phyloP scores from a whole-genome alignment of 2,329 filamentous ascomycete genomes.

The Microsporum audouinii region DNA sequence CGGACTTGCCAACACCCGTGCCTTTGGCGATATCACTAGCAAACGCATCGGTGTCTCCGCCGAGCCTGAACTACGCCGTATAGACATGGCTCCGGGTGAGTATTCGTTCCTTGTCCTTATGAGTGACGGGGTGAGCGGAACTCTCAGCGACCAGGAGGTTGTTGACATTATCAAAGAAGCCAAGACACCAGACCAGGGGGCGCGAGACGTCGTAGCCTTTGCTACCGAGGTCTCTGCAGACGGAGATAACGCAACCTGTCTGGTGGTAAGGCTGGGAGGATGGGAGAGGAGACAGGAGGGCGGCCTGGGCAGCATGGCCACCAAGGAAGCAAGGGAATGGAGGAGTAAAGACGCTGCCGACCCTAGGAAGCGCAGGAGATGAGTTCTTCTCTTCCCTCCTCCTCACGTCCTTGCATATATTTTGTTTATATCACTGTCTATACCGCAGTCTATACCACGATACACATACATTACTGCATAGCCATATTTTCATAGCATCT shows the following conservation, averaged over 20 bases:
- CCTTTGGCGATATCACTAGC: constrained; percentile 83
- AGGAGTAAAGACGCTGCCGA: constrained; percentile 69
- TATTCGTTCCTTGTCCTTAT: constrained; percentile 83
- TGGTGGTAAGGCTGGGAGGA: constrained; percentile 52
- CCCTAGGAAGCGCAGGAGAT: constrained; percentile 57
- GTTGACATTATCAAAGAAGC: constrained; percentile 94
- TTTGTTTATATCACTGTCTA: neutral
- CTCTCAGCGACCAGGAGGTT: constrained; percentile 82
- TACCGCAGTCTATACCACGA: neutral
- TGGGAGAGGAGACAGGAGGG: constrained; percentile 61
- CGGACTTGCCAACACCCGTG: constrained; percentile 82
- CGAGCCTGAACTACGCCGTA: constrained; percentile 73
- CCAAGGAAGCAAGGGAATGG: constrained; percentile 81
- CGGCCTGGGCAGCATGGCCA: constrained; percentile 76
- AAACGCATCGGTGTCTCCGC: constrained; percentile 92
- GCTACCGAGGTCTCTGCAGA: constrained; percentile 69
- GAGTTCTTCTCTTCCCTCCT: constrained; percentile 9
- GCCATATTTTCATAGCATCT: neutral
- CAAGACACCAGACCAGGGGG: constrained; percentile 75
- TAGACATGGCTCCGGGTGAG: constrained; percentile 71
- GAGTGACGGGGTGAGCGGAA: constrained; percentile 78
- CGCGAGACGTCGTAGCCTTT: constrained; percentile 67
- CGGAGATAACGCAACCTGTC: constrained; percentile 53
- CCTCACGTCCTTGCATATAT: neutral
- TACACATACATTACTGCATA: neutral